These are phyloP conservation scores for Auricularia cornea DNA, from an alignment of 768 basidiomycete genomes.

Conservation along the genomic window DNA sequence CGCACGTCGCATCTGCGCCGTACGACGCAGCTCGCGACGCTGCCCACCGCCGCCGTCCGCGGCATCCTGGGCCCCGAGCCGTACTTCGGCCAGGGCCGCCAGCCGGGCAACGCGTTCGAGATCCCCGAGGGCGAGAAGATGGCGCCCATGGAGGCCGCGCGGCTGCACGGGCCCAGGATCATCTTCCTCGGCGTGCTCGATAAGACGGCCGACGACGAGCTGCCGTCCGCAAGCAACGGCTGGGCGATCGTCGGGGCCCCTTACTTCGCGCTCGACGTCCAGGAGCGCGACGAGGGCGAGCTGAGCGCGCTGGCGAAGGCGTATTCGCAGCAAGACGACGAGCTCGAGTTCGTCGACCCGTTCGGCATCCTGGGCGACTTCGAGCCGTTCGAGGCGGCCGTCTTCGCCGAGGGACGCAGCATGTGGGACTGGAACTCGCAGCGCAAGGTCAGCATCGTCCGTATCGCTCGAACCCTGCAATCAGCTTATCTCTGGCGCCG, in stretches of 20 bases:
- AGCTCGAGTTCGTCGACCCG: constrained; percentile 58
- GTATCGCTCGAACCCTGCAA: too few species aligned
- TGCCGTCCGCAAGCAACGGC: constrained; percentile 47
- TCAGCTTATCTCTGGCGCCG: neutral
- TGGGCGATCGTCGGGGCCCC: constrained; percentile 68
- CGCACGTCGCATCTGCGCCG: constrained; percentile 24
- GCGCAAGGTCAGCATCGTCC: constrained; percentile 71
- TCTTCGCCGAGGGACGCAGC: constrained; percentile 39
- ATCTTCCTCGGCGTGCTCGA: constrained; percentile 78
- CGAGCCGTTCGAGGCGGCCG: constrained; percentile 53
- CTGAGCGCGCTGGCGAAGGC: constrained; percentile 25
- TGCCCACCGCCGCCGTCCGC: constrained; percentile 54
- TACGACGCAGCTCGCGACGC: constrained; percentile 35
- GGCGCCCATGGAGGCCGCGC: constrained; percentile 42
- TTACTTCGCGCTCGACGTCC: constrained; percentile 77
- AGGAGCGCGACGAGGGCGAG: constrained; percentile 28
- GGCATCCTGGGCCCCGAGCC: constrained; percentile 58
- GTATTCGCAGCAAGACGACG: constrained; percentile 34
- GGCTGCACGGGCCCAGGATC: constrained; percentile 50
- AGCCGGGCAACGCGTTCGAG: constrained; percentile 25
- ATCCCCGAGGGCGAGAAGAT: constrained; percentile 13
- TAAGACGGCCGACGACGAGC: constrained; percentile 26
- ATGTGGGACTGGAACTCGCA: constrained; percentile 91
- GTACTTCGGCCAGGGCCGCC: constrained; percentile 62
- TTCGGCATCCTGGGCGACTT: constrained; percentile 47